Evolutionary conservation across 306 rosid species (phyloP).

Genomic region (Sphenostylis stenocarpa): DNA sequence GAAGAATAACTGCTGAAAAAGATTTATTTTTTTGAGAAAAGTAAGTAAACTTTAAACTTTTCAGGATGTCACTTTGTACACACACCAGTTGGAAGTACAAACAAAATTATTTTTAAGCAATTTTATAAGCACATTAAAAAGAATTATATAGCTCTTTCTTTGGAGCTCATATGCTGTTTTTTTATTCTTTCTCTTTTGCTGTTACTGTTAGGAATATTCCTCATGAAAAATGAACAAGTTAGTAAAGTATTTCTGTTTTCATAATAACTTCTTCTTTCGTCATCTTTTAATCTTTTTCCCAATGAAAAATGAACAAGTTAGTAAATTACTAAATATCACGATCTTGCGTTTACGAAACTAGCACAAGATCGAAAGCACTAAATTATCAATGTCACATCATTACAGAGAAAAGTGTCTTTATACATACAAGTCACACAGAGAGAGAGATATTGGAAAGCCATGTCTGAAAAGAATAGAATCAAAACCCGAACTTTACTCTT

Average conservation of each 20-base stretch:
- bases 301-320: not conserved
- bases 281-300: not conserved
- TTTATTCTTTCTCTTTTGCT: not conserved
- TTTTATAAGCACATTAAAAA: not conserved
- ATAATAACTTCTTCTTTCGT: not conserved
- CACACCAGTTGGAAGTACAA: not conserved
- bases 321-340: slow-evolving; percentile 3
- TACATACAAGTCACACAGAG: slow-evolving; percentile 25
- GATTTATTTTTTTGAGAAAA: not conserved
- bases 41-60: not conserved
- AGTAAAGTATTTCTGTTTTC: no score
- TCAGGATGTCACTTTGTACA: not conserved
- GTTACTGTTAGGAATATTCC: slow-evolving; percentile 18
- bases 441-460: slow-evolving; percentile 26
- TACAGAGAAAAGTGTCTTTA: slow-evolving; percentile 23
- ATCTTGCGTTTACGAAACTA: slow-evolving; percentile 5
- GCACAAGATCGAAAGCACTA: not conserved
- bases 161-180: not conserved
- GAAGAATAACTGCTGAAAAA: not conserved
- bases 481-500: slow-evolving; percentile 43
- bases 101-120: not conserved
- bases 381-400: slow-evolving; percentile 19
- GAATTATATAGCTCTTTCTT: not conserved
- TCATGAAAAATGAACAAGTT: no score
- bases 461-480: slow-evolving; percentile 15